phyloP scores from a whole-genome alignment of 257 asterid species.

The Mentha longifolia region DNA sequence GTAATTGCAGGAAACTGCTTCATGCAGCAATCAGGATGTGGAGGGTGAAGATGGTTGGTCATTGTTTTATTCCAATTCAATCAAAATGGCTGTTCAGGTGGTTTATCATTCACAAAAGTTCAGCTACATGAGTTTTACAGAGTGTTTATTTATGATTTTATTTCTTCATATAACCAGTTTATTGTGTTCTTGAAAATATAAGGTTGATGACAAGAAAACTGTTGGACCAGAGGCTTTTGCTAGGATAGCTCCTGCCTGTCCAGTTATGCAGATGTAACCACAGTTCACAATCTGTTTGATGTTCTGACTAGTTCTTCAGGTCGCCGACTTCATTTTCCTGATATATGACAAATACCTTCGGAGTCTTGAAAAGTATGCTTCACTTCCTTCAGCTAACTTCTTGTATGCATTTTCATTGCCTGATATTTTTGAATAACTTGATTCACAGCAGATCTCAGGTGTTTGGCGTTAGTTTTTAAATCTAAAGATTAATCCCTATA shows the following conservation, averaged over 20 bases:
- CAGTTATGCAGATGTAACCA: slow-evolving; percentile 72
- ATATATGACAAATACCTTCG: slow-evolving; percentile 82
- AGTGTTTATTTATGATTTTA: slow-evolving; percentile 26
- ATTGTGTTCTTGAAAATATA: slow-evolving; percentile 38
- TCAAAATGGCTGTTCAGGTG: slow-evolving; percentile 94
- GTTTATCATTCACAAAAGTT: slow-evolving; percentile 26
- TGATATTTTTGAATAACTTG: slow-evolving; percentile 19
- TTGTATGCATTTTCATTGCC: slow-evolving; percentile 14
- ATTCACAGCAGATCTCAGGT: slow-evolving; percentile 25
- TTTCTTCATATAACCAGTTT: slow-evolving; percentile 27
- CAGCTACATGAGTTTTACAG: slow-evolving; percentile 8
- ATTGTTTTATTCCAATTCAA: slow-evolving; percentile 75
- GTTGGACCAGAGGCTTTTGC: slow-evolving; percentile 91
- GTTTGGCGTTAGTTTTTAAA: slow-evolving; percentile 14
- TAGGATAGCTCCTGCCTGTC: slow-evolving; percentile 89
- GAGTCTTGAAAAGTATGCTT: slow-evolving; percentile 80
- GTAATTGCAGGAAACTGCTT: slow-evolving; percentile 52
- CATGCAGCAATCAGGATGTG: slow-evolving; percentile 52
- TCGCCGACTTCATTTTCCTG: slow-evolving; percentile 82
- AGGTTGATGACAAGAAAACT: slow-evolving; percentile 88
- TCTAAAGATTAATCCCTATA: slow-evolving; percentile 13
- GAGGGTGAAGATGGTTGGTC: slow-evolving; percentile 86
- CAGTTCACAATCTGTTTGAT: slow-evolving; percentile 89
- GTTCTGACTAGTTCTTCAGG: slow-evolving; percentile 71
- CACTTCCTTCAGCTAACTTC: slow-evolving; percentile 40